These are phyloP conservation scores for Xylaria grammica DNA, from an alignment of 495 filamentous ascomycete genomes.

Conservation along the genomic window DNA sequence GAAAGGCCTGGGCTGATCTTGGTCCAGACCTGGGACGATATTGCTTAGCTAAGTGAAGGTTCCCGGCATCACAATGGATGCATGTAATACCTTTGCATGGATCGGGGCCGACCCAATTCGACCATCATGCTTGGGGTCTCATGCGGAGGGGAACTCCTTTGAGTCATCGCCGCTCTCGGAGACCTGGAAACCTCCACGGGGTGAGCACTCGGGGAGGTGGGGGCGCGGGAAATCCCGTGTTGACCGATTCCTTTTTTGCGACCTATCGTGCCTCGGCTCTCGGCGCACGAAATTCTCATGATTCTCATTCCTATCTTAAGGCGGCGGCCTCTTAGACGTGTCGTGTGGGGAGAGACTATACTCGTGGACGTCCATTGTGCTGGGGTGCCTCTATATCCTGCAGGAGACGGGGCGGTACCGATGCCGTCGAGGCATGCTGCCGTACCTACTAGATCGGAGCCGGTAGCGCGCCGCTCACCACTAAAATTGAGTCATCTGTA, in stretches of 20 bases:
- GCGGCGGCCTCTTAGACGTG: neutral
- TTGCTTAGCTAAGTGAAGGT: neutral
- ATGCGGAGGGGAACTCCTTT: neutral
- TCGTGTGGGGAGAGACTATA: neutral
- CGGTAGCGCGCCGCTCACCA: neutral
- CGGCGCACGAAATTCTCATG: neutral
- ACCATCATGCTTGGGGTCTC: neutral
- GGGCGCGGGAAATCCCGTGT: neutral
- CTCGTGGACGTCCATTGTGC: neutral
- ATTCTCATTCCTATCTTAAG: neutral
- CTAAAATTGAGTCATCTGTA: neutral
- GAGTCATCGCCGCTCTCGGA: conserved; percentile 14
- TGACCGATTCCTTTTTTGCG: neutral
- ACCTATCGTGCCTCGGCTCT: neutral
- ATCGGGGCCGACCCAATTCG: neutral
- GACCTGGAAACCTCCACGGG: conserved; percentile 8
- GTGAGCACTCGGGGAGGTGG: conserved; percentile 1
- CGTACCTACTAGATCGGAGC: neutral
- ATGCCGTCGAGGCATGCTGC: neutral
- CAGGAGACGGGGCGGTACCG: neutral
- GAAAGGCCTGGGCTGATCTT: neutral
- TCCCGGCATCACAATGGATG: conserved; percentile 6
- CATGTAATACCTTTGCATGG: conserved; percentile 1
- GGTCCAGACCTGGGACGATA: neutral
- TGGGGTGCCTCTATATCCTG: neutral